Evolutionary conservation across 2,329 filamentous ascomycete genomes (phyloP), one percentile per base, ranked within the genome.

Genomic region (Fusarium burgessii): DNA sequence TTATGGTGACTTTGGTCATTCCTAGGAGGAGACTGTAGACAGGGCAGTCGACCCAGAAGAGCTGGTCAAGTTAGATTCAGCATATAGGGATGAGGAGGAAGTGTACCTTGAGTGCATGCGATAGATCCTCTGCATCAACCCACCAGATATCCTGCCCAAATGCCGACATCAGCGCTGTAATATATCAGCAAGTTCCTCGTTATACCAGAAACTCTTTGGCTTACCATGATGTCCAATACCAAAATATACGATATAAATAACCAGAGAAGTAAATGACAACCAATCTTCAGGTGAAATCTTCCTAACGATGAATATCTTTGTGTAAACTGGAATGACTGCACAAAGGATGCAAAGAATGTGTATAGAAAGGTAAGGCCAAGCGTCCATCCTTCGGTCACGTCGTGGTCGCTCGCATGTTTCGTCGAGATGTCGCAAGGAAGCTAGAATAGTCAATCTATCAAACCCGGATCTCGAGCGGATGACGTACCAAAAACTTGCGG

Each of bases 141-240:
- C 63, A 64, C 62, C 62, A 66, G 0, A 66, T 66, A 17, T 66
- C 62, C 7, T 66, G 62, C 1, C 62, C 61, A 17, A 66, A 66
- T 0, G 62, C 62, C 1, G 62, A 66, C 62, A 66, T 66, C 2
- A 66, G 46, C 0, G 61, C 62, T 66, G 1, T 1, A 1, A 3
- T 6, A 5, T 1, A 14, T 50, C 4, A 50, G 46, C 2, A 13
- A 35, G 5, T 14, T 35, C 2, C 11, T 23, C 29, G 7, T 10
- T 10, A 29, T 10, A 10, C 6, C 27, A 29, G 27, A 4, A 29
- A 29, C 7, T 29, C 27, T 0, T 11, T 10, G 23, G 23, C 36
- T 33, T n/a, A 66, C 62, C 61, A 47, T 66, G 62, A 3, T 66
- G 62, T 3, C 62, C 62, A n/a, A 66, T 66, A 2, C 62, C 62